Base-by-base conservation (phyloP, 495 filamentous ascomycete species). In the Venustampulla echinocandica region DNA sequence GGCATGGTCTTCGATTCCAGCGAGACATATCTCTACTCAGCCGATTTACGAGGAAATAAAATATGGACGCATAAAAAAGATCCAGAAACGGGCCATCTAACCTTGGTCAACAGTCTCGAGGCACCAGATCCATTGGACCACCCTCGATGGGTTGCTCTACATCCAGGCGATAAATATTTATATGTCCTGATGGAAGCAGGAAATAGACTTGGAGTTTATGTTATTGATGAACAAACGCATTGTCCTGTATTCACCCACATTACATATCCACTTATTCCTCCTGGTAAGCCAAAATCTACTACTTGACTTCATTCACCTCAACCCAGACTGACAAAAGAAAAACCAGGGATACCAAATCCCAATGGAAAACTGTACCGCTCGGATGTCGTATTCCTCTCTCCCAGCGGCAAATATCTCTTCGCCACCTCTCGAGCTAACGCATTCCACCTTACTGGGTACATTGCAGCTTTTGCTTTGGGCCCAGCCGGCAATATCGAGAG, bases 1-100 rank as follows among this genome's bases (percentile, higher is more conserved):
- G 86, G 85, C 65, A 89, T 88, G 83, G 85, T 87, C 35, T 92
- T 92, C 59, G 85, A 92, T 61, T 77, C 82, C 10, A 80, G 77
- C 44, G 86, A 92, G 65, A 84, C 78, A 11, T 90, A 87, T 64
- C 74, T 92, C 27, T 92, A 92, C 69, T 87, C 84, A 17, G 86
- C 86, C 47, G 86, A 92, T 64, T 74, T 92, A 62, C 76, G 73
- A 49, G 84, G 80, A 54, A 89, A 92, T 70, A 87, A 84, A 69
- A 76, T 92, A 41, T 92, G 86, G 86, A 83, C 80, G 10, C 86
- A 92, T 65, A 73, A 75, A 60, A 92, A 90, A 65, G 64, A 64
- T 6, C 34, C 15, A 41, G 54, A 68, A 19, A 73, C 77, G 3
- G 85, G 84, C 30, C 64, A 75, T 49, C 67, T 90, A 52, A 75